Conservation (phyloP, 768 basidiomycete species). For the Boletus rubropictus region DNA sequence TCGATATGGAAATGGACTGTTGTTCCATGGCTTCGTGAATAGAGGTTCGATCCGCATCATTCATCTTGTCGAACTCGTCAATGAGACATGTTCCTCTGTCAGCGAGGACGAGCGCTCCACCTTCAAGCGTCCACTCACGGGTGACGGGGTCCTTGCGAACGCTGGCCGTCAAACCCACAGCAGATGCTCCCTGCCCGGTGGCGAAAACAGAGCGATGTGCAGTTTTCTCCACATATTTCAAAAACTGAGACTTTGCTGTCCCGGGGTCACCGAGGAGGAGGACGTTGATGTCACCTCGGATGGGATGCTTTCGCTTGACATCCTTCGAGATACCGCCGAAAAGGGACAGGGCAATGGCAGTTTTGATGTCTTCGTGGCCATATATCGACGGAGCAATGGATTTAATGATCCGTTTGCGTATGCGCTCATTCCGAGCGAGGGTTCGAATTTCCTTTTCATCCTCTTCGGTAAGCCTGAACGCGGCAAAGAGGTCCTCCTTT, state of each 20-base stretch:
- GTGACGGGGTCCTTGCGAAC: conserved; percentile 99
- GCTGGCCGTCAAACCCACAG: conserved; percentile 96
- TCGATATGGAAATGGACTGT: conserved; percentile 97
- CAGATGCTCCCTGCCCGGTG: conserved; percentile 96
- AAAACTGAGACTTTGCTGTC: conserved; percentile 97
- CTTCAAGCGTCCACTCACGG: conserved; percentile 97
- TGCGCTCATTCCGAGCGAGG: conserved; percentile 86
- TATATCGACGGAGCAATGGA: conserved; percentile 99
- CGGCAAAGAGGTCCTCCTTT: conserved; percentile 98
- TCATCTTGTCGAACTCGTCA: conserved; percentile 99
- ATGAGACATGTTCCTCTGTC: conserved; percentile 98
- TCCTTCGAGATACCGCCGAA: conserved; percentile 95
- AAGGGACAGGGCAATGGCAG: conserved; percentile 89
- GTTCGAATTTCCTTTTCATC: conserved; percentile 89
- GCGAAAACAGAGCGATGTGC: conserved; percentile 97
- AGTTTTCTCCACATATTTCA: conserved; percentile 99
- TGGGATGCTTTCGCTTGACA: conserved; percentile 92
- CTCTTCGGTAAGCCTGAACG: conserved; percentile 94
- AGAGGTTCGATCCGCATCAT: conserved; percentile 93
- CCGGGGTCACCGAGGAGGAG: conserved; percentile 96
- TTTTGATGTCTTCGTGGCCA: conserved; percentile 99
- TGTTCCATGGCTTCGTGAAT: conserved; percentile 99
- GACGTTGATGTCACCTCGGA: conserved; percentile 97
- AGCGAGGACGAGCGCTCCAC: conserved; percentile 95
- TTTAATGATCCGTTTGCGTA: conserved; percentile 95